These are phyloP conservation scores for Aeminium ludgeri DNA, from an alignment of 495 filamentous ascomycete genomes.

Conservation along the genomic window DNA sequence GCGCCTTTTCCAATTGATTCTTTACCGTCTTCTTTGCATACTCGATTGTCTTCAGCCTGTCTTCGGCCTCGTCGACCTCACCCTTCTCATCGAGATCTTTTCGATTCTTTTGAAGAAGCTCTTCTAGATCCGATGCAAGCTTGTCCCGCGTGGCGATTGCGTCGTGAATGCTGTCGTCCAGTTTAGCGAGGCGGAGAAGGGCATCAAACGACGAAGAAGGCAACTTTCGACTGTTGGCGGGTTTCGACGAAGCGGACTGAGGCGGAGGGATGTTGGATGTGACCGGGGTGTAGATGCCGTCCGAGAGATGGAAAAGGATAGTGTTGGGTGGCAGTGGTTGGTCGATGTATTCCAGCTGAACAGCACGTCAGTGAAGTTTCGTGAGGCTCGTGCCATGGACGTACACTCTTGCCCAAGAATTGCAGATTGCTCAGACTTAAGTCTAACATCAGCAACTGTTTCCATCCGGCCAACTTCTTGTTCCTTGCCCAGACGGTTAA, in stretches of 20 bases:
- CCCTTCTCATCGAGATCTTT: conserved; percentile 28
- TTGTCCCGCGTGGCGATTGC: conserved; percentile 60
- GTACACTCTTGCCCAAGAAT: conserved; percentile 55
- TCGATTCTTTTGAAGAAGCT: conserved; percentile 43
- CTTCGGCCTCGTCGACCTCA: conserved; percentile 44
- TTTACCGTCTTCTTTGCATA: conserved; percentile 43
- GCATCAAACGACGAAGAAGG: conserved; percentile 76
- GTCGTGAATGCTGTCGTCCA: conserved; percentile 88
- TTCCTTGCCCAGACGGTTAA: conserved; percentile 66
- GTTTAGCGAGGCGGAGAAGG: conserved; percentile 70
- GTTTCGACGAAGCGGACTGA: background rate
- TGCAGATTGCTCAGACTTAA: conserved; percentile 55
- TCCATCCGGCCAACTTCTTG: conserved; percentile 38
- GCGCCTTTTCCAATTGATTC: conserved; percentile 44
- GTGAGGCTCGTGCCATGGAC: conserved; percentile 6
- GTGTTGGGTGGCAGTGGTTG: conserved; percentile 73
- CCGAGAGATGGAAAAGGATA: conserved; percentile 69
- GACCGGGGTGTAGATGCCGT: conserved; percentile 72
- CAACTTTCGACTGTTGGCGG: conserved; percentile 24
- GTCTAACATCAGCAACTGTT: conserved; percentile 52
- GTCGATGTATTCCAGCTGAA: conserved; percentile 45
- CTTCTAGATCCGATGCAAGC: conserved; percentile 61
- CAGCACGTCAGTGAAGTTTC: background rate
- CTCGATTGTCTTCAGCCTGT: conserved; percentile 32
- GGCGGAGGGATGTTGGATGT: conserved; percentile 31